Evolutionary conservation across 352 stramenopile species (phyloP).

Genomic region (Phytophthora parvispora): DNA sequence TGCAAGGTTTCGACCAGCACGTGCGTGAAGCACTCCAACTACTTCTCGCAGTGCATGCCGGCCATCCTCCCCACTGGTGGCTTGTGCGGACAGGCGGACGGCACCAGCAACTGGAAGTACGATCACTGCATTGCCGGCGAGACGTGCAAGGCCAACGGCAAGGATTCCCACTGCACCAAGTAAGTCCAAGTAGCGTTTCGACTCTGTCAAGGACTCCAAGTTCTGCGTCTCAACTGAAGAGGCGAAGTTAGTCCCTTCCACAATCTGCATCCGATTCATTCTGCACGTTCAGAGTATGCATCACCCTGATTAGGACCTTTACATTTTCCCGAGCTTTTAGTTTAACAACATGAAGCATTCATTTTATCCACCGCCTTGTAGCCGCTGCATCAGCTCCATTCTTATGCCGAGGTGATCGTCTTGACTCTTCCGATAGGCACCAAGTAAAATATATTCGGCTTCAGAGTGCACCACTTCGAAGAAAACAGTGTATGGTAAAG

Average conservation of each 20-base stretch:
- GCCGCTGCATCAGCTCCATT: too few species aligned
- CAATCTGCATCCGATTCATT: neutral
- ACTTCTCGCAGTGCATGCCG: slow-evolving; percentile 38
- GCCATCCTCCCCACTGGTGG: slow-evolving; percentile 9
- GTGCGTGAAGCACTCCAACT: slow-evolving; percentile 28
- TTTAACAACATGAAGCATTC: neutral
- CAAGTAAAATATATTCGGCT: too few species aligned
- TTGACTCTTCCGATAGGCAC: too few species aligned
- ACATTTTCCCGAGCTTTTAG: neutral
- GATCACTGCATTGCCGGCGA: slow-evolving; percentile 24
- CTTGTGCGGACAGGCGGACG: slow-evolving; percentile 35
- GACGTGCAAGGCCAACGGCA: slow-evolving; percentile 24
- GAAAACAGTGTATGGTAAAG: too few species aligned
- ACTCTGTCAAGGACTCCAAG: neutral
- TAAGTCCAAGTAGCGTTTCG: neutral
- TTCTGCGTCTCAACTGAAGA: neutral
- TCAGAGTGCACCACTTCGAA: too few species aligned
- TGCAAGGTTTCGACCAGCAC: slow-evolving; percentile 11
- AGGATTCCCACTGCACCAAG: slow-evolving; percentile 31
- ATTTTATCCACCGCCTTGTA: too few species aligned
- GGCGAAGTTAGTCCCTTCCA: neutral
- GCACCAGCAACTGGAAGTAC: slow-evolving; percentile 27
- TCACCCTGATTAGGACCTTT: neutral
- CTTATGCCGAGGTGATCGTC: too few species aligned
- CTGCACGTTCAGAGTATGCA: slow-evolving; percentile 25